Evolutionary conservation across 2,329 filamentous ascomycete genomes (phyloP), one percentile per base, ranked within the genome.

Genomic region (Fusarium cyanostomum): DNA sequence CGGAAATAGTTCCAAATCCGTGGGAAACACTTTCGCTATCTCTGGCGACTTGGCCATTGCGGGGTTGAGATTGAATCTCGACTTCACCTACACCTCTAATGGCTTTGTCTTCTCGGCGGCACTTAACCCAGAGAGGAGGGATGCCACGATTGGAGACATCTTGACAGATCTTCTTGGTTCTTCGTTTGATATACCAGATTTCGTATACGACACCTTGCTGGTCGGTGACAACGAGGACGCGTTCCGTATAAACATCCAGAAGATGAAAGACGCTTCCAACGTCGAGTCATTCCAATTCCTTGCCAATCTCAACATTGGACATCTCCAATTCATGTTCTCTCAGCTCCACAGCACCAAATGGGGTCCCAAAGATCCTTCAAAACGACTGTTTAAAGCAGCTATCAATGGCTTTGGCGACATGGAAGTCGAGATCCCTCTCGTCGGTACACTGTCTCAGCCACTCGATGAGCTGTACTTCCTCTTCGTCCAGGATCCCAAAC

Each of bases 221-320:
- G 52, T 31, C 13, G 31, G 38, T 3, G 7, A 59, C 0, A 39
- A 45, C 0, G 2, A 24, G 18, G 55, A 65, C 2, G 45, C 46
- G 1, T 48, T 68, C 33, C 15, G 21, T 1, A 34, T 67, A 2
- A 21, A 39, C 1, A 12, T 65, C 1, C 8, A 52, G 13, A 64
- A 53, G 39, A 52, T 48, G 27, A 26, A 27, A 5, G 26, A 37
- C 6, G 8, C 12, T 1, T 26, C 16, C 0, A 2, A 11, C 9
- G 1, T 54, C 3, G 34, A 54, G 21, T 67, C 55, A 3, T 67
- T 66, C 33, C 65, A 64, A 10, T 66, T 69, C 39, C 16, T 65
- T 0, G 59, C 60, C 2, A 28, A 28, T 8, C 35, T 68, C 9
- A 64, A 42, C 1, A 43, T 68, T 13, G 51, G 31, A 4, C 6